Evolutionary conservation across 352 stramenopile genomes (phyloP).

Genomic region (Phytophthora meadii): DNA sequence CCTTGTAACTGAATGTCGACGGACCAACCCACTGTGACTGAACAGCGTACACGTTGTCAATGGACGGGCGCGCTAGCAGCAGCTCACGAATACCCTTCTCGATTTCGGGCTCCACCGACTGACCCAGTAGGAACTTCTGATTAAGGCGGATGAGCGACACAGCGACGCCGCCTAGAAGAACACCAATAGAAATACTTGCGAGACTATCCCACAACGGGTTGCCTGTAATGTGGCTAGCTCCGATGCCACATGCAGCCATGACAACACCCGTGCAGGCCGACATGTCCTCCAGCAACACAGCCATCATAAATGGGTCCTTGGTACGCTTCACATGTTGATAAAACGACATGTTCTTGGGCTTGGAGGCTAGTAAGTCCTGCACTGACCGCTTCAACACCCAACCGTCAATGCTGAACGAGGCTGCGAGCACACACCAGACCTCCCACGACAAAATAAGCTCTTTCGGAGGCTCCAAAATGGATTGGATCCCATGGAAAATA

Average conservation of each 20-base stretch:
- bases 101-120: constrained; percentile 95
- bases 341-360: constrained; percentile 75
- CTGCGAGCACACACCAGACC: constrained; percentile 95
- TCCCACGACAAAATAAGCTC: constrained; percentile 86
- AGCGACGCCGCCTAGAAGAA: constrained; percentile 93
- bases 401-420: constrained; percentile 96
- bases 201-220: constrained; percentile 96
- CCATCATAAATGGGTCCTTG: constrained; percentile 97
- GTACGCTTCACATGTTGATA: constrained; percentile 72
- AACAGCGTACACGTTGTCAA: constrained; percentile 95
- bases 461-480: constrained; percentile 71
- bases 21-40: constrained; percentile 98
- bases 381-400: constrained; percentile 95
- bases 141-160: constrained; percentile 96
- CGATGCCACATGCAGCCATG: constrained; percentile 95
- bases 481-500: constrained; percentile 92
- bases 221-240: constrained; percentile 90
- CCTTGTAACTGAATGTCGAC: constrained; percentile 98
- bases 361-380: constrained; percentile 79
- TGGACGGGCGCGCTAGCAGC: constrained; percentile 86
- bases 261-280: constrained; percentile 96
- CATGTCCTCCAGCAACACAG: constrained; percentile 97
- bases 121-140: constrained; percentile 96
- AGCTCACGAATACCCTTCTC: constrained; percentile 81
- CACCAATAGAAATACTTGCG: constrained; percentile 95